Conservation (phyloP, 225 moss, liverwort and hornwort genomes). For the Straminergon stramineum region DNA sequence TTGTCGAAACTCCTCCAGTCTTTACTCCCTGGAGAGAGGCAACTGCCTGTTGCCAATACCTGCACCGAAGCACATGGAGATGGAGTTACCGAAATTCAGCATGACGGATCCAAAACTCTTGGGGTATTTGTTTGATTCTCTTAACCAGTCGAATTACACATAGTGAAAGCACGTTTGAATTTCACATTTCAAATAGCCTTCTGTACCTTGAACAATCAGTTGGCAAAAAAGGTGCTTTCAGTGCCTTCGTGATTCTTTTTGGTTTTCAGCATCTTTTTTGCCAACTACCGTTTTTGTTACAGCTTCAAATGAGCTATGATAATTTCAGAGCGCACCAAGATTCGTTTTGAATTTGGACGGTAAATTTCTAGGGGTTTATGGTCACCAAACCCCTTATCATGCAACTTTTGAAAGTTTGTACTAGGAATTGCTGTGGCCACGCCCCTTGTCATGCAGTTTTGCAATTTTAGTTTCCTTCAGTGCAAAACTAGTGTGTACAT, state of each 20-base stretch:
- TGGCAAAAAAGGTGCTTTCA: neutral
- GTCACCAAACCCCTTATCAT: no score
- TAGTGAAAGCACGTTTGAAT: neutral
- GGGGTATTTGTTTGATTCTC: slow-evolving; percentile 12
- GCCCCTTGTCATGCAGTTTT: neutral
- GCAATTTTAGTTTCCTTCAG: neutral
- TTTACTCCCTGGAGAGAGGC: slow-evolving; percentile 14
- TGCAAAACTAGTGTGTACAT: neutral
- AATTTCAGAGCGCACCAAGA: neutral
- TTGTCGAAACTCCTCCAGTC: slow-evolving; percentile 29
- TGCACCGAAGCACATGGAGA: neutral
- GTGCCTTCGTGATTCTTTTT: neutral
- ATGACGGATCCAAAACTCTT: slow-evolving; percentile 27
- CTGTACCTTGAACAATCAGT: neutral
- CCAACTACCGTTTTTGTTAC: neutral
- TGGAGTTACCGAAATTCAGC: neutral
- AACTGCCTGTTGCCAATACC: slow-evolving; percentile 22
- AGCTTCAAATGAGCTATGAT: neutral
- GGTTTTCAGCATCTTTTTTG: neutral
- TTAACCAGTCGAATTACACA: neutral
- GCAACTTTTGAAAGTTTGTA: neutral
- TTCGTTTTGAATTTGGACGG: neutral
- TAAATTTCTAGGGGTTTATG: neutral
- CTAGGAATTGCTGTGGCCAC: neutral
- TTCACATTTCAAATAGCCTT: neutral